Evolutionary conservation across 1,284 basidiomycete genomes (phyloP).

Genomic region (Irpex sp.): DNA sequence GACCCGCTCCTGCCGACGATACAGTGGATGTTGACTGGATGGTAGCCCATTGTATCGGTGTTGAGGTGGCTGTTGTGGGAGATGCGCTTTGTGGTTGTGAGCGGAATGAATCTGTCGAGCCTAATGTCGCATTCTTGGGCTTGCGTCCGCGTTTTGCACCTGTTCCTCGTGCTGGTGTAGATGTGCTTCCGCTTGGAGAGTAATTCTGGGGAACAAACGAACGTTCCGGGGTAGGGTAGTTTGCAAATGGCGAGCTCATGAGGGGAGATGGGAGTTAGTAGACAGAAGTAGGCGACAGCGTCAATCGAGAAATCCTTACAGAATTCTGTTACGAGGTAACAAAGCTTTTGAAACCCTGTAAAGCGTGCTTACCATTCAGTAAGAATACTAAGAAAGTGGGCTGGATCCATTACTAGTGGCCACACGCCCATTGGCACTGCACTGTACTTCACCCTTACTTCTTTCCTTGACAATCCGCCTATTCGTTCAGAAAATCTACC

Average conservation of each 20-base stretch:
- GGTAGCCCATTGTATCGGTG: constrained; percentile 17
- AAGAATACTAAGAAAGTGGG: neutral
- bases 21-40: constrained; percentile 17
- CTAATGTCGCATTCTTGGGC: constrained; percentile 38
- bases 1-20: constrained; percentile 3
- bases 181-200: constrained; percentile 26
- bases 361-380: neutral
- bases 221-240: constrained; percentile 25
- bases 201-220: constrained; percentile 31
- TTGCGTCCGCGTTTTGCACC: constrained; percentile 59
- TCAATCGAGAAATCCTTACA: neutral
- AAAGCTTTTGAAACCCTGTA: neutral
- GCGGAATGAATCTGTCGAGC: constrained; percentile 20
- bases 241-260: constrained; percentile 27
- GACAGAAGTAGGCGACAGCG: neutral
- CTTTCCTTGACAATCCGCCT: neutral
- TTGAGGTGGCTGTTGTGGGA: constrained; percentile 14
- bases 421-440: neutral
- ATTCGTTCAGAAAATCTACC: neutral
- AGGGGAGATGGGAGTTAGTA: neutral
- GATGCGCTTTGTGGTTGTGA: constrained; percentile 13
- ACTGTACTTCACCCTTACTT: neutral
- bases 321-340: neutral
- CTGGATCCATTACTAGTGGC: neutral
- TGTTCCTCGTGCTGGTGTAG: constrained; percentile 32